phyloP scores from a whole-genome alignment of 2,329 filamentous ascomycete species.

The Pseudophaeomoniella oleicola region DNA sequence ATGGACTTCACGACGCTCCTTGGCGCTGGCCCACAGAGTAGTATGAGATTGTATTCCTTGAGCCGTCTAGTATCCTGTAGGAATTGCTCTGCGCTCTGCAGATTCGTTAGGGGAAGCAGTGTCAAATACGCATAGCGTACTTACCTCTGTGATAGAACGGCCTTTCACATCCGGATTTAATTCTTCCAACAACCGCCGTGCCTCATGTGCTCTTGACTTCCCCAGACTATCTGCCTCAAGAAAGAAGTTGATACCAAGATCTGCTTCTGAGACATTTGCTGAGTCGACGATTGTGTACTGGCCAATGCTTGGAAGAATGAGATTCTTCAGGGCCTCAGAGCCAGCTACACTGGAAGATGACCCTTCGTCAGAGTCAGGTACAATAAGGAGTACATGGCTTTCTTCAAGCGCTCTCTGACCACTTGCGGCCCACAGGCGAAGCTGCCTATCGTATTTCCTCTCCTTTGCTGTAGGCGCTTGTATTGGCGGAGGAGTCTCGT shows the following conservation, averaged over 20 bases:
- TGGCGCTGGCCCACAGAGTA: constrained; percentile 45
- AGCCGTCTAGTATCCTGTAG: constrained; percentile 21
- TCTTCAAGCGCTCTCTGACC: constrained; percentile 84
- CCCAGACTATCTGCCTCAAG: constrained; percentile 67
- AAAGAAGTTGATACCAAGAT: constrained; percentile 95
- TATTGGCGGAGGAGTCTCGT: constrained; percentile 26
- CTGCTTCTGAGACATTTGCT: constrained; percentile 58
- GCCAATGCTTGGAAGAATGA: constrained; percentile 87
- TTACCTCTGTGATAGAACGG: constrained; percentile 47
- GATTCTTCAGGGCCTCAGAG: constrained; percentile 85
- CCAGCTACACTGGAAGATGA: constrained; percentile 47
- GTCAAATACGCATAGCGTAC: constrained; percentile 6
- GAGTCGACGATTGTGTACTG: constrained; percentile 83
- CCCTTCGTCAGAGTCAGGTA: constrained; percentile 27
- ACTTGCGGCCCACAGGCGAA: constrained; percentile 85
- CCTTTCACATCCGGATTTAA: constrained; percentile 87
- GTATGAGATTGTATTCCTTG: constrained; percentile 41
- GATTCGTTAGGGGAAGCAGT: constrained; percentile 15
- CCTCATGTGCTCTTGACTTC: constrained; percentile 62
- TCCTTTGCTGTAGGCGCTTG: constrained; percentile 46
- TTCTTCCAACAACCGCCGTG: constrained; percentile 63
- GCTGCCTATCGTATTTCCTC: constrained; percentile 83
- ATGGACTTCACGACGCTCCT: constrained; percentile 36
- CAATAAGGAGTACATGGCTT: constrained; percentile 77
- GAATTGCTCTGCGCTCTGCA: constrained; percentile 18